phyloP scores from a whole-genome alignment of 352 stramenopile genomes.

The Phytophthora fragariaefolia region DNA sequence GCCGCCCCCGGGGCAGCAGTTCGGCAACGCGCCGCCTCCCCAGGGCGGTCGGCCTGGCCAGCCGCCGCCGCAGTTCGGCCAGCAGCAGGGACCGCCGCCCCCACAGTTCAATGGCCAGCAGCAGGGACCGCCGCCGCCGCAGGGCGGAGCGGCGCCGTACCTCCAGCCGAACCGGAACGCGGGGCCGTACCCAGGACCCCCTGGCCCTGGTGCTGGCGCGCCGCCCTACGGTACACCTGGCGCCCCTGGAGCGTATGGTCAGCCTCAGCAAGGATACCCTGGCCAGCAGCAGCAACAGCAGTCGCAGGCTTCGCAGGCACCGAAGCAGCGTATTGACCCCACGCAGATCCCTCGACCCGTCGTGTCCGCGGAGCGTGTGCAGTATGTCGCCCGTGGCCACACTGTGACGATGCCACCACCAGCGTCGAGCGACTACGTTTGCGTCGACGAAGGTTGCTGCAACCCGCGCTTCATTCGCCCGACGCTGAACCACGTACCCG shows the following conservation, averaged over 20 bases:
- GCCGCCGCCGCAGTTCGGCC: slow-evolving; percentile 10
- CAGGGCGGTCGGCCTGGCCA: slow-evolving; percentile 11
- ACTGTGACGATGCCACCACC: slow-evolving; percentile 84
- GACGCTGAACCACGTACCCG: slow-evolving; percentile 86
- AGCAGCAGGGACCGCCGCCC: slow-evolving; percentile 23
- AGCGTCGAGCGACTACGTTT: slow-evolving; percentile 83
- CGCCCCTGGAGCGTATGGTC: slow-evolving; percentile 26
- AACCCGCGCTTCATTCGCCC: slow-evolving; percentile 91
- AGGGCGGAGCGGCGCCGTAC: slow-evolving; percentile 36
- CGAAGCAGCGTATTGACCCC: slow-evolving; percentile 87
- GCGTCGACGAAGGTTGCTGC: slow-evolving; percentile 85
- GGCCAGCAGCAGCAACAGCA: slow-evolving; percentile 37
- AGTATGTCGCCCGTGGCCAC: slow-evolving; percentile 82
- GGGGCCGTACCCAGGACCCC: slow-evolving; percentile 36
- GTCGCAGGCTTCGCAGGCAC: slow-evolving; percentile 43
- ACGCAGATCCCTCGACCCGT: slow-evolving; percentile 88
- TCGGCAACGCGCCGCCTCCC: slow-evolving; percentile 23
- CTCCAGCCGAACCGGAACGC: slow-evolving; percentile 46
- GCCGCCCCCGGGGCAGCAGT: slow-evolving; percentile 23
- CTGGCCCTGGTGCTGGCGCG: slow-evolving; percentile 22
- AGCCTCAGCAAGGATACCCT: slow-evolving; percentile 39
- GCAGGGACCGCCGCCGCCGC: slow-evolving; percentile 25
- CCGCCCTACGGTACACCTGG: slow-evolving; percentile 30
- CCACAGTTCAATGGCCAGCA: slow-evolving; percentile 36
- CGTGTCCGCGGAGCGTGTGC: slow-evolving; percentile 64